Percentiles rank a stretch among this genome's conserved stretches.
Conservation (phyloP, 768 basidiomycete genomes). For the Pulveroboletus sp. region DNA sequence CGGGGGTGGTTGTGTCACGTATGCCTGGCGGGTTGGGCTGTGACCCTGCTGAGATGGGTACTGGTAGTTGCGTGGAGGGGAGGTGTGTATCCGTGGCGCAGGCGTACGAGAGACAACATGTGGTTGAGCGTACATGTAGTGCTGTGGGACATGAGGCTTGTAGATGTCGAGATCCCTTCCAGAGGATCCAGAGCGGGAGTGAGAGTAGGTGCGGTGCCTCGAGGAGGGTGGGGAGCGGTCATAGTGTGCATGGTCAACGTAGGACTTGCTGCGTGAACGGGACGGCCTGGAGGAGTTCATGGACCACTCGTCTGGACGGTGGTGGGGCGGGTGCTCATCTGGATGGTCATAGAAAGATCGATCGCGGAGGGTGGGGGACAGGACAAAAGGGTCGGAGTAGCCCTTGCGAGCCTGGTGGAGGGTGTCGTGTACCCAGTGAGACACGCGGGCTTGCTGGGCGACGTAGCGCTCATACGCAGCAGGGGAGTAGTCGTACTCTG, state of each 20-base stretch:
- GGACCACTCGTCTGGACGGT: conserved; percentile 16
- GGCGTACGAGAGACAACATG: conserved; percentile 11
- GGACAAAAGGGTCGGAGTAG: conserved; percentile 28
- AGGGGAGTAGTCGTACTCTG: conserved; percentile 60
- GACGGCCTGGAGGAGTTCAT: conserved; percentile 22
- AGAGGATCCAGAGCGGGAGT: conserved; percentile 21
- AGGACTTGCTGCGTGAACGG: conserved; percentile 21
- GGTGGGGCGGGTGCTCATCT: background rate
- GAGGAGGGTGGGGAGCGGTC: conserved; percentile 16
- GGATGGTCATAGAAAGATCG: conserved; percentile 27
- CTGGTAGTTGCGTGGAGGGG: conserved; percentile 16
- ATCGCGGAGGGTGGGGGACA: conserved; percentile 30
- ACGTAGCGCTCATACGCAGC: conserved; percentile 47
- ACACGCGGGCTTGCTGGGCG: conserved; percentile 45
- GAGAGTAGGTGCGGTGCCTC: conserved; percentile 24
- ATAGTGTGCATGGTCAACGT: conserved; percentile 18
- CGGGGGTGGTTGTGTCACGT: conserved; percentile 26
- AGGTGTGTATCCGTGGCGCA: conserved; percentile 16
- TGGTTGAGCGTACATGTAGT: conserved; percentile 18
- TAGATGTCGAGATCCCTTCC: conserved; percentile 20
- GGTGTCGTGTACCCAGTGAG: conserved; percentile 49
- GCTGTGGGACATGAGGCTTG: conserved; percentile 6
- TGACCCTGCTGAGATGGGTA: conserved; percentile 13
- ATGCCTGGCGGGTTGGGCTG: conserved; percentile 17
- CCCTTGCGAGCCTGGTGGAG: conserved; percentile 22